A percentile compares a stretch with the other conserved stretches of the same genome.
Conservation (phyloP, 1,139 yeast species). For the Yamadazyma siamensis region DNA sequence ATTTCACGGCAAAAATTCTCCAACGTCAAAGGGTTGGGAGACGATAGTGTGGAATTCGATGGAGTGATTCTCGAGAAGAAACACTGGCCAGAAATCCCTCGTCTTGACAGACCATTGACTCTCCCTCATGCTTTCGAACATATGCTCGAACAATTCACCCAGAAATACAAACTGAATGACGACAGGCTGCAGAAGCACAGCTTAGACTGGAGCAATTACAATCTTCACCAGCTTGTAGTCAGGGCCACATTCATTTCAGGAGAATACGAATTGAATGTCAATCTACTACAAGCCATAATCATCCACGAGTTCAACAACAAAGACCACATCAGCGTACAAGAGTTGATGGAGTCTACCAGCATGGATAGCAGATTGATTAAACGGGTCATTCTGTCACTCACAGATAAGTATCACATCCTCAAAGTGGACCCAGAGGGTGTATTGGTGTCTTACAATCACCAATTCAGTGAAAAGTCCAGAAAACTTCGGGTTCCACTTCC, state of each 20-base stretch:
- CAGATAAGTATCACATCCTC: constrained; percentile 29
- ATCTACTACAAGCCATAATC: constrained; percentile 37
- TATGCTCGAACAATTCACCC: constrained; percentile 16
- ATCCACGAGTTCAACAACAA: constrained; percentile 27
- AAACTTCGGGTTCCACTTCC: constrained; percentile 31
- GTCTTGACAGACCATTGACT: constrained; percentile 14
- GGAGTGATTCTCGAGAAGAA: constrained; percentile 34
- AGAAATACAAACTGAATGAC: constrained; percentile 16
- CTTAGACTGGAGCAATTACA: constrained; percentile 30
- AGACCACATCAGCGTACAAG: constrained; percentile 16
- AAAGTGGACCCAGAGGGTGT: constrained; percentile 9
- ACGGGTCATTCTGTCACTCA: constrained; percentile 28
- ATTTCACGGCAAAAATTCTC: constrained; percentile 18
- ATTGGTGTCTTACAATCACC: constrained; percentile 19
- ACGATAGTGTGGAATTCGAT: constrained; percentile 21
- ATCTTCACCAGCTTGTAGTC: constrained; percentile 34
- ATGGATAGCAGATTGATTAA: constrained; percentile 24
- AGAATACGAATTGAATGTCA: constrained; percentile 31
- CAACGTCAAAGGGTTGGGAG: constrained; percentile 8
- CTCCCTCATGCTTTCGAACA: constrained; percentile 16
- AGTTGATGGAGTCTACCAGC: constrained; percentile 21
- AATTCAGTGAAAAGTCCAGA: constrained; percentile 26
- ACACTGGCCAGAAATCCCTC: constrained; percentile 44
- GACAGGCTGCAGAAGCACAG: constrained; percentile 19
- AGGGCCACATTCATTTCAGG: constrained; percentile 27